Conservation (phyloP, 2,329 filamentous ascomycete genomes). For the Talaromyces sp. region DNA sequence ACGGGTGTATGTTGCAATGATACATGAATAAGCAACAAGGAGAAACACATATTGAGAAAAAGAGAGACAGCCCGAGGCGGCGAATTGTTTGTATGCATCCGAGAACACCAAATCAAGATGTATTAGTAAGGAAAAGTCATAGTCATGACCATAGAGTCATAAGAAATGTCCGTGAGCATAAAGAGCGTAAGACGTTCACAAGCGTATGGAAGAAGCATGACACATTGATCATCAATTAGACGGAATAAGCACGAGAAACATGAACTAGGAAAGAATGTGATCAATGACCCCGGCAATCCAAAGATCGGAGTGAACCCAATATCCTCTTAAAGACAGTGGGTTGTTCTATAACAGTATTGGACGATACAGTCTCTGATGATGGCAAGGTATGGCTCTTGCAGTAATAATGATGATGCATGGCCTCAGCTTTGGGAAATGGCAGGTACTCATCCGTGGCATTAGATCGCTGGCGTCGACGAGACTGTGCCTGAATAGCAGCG, state of each 20-base stretch:
- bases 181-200: constrained; percentile 13
- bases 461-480: constrained; percentile 31
- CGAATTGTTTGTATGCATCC: neutral
- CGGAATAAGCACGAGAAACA: neutral
- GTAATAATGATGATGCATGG: constrained; percentile 31
- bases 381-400: constrained; percentile 23
- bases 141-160: constrained; percentile 17
- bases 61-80: neutral
- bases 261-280: neutral
- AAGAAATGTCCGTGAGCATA: constrained; percentile 5
- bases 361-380: constrained; percentile 4
- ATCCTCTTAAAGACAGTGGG: constrained; percentile 14
- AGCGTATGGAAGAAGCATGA: constrained; percentile 13
- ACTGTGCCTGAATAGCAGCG: constrained; percentile 36
- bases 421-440: constrained; percentile 26
- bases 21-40: neutral
- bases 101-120: neutral
- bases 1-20: neutral
- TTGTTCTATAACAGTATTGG: constrained; percentile 2
- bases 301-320: constrained; percentile 21
- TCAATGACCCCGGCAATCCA: constrained; percentile 25
- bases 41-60: neutral
- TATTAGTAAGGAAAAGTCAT: constrained; percentile 8
- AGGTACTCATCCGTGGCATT: constrained; percentile 26
- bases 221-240: constrained; percentile 14